Evolutionary conservation across 805 yeast species (phyloP).

Genomic region (Saturnispora serradocipensis): DNA sequence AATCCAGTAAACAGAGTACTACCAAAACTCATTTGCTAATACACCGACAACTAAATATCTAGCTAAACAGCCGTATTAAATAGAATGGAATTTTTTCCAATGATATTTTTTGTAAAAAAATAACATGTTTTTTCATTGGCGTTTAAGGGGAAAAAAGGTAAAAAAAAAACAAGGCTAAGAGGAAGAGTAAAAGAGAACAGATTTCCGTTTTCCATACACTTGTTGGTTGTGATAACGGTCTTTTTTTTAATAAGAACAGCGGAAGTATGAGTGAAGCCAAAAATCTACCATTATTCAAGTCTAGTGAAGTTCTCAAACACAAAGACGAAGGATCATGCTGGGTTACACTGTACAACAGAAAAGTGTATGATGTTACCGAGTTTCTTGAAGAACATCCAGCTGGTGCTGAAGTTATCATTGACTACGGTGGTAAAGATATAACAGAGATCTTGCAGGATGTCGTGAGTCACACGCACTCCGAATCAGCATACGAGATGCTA

Average conservation of each 20-base stretch:
- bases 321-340: constrained; percentile 50
- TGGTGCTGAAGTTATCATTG: constrained; percentile 49
- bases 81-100: background rate
- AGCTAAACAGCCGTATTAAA: background rate
- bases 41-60: background rate
- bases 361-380: constrained; percentile 73
- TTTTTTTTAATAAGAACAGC: background rate
- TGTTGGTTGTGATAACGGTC: background rate
- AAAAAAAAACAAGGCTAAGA: background rate
- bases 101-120: background rate
- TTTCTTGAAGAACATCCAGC: constrained; percentile 70
- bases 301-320: constrained; percentile 44
- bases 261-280: constrained; percentile 2
- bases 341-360: constrained; percentile 74
- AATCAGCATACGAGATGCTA: constrained; percentile 79
- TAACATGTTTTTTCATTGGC: background rate
- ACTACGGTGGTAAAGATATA: constrained; percentile 50
- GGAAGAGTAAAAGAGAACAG: background rate
- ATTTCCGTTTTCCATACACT: background rate
- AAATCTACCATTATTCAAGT: constrained; percentile 51
- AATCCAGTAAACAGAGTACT: too few relatives aligned
- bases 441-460: constrained; percentile 72
- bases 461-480: constrained; percentile 69
- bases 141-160: background rate
- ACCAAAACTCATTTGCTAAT: too few relatives aligned